Percentiles rank a stretch among this genome's conserved stretches.
phyloP scores from a whole-genome alignment of 495 filamentous ascomycete species.

The Geopyxis carbonaria region DNA sequence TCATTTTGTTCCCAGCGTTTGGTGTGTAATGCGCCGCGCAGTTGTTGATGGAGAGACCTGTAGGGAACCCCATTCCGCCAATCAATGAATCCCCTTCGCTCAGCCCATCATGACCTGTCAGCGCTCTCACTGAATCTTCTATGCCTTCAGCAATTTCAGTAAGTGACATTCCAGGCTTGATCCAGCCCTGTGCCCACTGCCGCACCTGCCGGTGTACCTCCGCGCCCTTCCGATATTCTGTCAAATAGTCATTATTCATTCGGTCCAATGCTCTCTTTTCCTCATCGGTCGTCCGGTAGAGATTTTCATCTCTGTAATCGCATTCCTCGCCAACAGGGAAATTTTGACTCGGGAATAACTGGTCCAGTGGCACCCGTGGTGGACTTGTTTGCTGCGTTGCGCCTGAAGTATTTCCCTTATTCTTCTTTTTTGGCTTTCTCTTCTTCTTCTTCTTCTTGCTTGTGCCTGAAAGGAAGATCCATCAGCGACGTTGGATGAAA shows the following conservation, averaged over 20 bases:
- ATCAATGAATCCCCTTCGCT: constrained; percentile 61
- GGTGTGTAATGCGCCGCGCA: constrained; percentile 81
- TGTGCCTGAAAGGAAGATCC: constrained; percentile 2
- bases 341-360: constrained; percentile 54
- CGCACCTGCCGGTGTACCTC: constrained; percentile 82
- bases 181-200: constrained; percentile 60
- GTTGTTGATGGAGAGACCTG: constrained; percentile 71
- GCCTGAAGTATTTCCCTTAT: constrained; percentile 49
- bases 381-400: constrained; percentile 61
- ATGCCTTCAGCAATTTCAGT: constrained; percentile 73
- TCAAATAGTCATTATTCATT: constrained; percentile 67
- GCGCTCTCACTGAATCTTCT: constrained; percentile 63
- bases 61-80: constrained; percentile 80
- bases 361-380: constrained; percentile 55
- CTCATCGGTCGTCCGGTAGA: constrained; percentile 66
- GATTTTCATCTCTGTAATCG: constrained; percentile 59
- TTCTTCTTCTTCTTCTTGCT: constrained; percentile 29
- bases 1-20: constrained; percentile 75
- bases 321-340: constrained; percentile 72
- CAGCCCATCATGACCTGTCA: constrained; percentile 61
- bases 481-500: not conserved
- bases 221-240: constrained; percentile 72
- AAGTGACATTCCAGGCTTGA: constrained; percentile 66
- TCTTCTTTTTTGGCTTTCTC: constrained; percentile 69
- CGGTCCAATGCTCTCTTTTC: constrained; percentile 76